Evolutionary conservation across 257 asterid genomes (phyloP), one percentile per base, ranked within the genome.

Genomic region (Solanum boliviense): DNA sequence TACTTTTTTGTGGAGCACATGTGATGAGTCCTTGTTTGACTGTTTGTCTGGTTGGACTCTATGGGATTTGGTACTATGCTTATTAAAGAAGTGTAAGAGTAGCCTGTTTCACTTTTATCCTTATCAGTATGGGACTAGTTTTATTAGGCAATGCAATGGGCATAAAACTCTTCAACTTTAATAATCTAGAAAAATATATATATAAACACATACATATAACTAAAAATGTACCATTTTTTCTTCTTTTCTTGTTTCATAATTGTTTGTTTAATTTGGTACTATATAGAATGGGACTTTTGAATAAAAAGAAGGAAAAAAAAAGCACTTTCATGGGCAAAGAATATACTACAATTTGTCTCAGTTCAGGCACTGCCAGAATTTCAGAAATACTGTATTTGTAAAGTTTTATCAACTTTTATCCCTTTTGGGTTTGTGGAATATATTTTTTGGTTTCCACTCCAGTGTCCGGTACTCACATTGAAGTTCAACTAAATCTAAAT

Each of bases 31-130:
- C 10, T 84, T 48, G 83, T 86, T 91, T 91, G 91, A 89, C 90
- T 81, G 90, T 52, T 35, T 89, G 92, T 91, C 91, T 89, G 86
- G 89, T 88, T 86, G 87, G 86, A 88, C 89, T 84, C 87, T 78
- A 1, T 87, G 83, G 91, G 86, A 29, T 62, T 87, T 88, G 92
- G 65, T 81, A 88, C 89, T 39, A 18, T 9, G 68, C 46, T 85
- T 84, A 13, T 74, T 83, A 84, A 74, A 82, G 31, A 62, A 86
- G 70, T 9, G 35, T 73, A 56, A 35, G 41, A 25, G 39, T 34
- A 25, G 23, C 15, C 41, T 82, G 62, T 23, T 78, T 86, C 46
- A 31, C 68, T 41, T 86, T 86, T 27, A 62, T 70, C 48, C 84
- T 76, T 48, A 18, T 81, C 85, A 81, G 29, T 81, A 81, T 81